These are phyloP conservation scores for Aspergillus sp. DNA, from an alignment of 2,329 filamentous ascomycete species.

Conservation along the genomic window DNA sequence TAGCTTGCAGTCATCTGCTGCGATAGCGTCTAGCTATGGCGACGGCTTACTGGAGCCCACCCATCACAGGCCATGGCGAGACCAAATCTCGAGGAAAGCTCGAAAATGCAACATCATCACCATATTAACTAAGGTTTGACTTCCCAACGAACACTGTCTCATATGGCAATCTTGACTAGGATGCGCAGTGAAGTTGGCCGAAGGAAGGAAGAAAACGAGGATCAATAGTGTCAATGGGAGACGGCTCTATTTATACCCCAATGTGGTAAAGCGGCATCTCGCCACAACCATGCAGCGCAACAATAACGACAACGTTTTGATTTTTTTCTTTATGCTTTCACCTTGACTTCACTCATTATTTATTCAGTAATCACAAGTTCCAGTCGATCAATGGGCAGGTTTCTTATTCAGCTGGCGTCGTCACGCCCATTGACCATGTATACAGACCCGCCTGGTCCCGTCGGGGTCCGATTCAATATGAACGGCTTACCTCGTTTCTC, in stretches of 20 bases:
- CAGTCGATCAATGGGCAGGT: conserved; percentile 11
- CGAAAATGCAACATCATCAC: too few species aligned
- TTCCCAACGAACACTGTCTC: too few species aligned
- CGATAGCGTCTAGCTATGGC: too few species aligned
- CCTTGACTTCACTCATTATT: conserved; percentile 5
- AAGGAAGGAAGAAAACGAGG: background rate
- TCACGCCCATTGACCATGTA: too few species aligned
- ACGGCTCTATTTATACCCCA: conserved; percentile 19
- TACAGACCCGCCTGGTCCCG: background rate
- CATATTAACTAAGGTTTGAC: too few species aligned
- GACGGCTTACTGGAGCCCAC: too few species aligned
- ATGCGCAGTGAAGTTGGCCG: background rate
- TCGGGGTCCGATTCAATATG: background rate
- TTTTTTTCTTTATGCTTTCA: background rate
- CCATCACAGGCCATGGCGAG: too few species aligned
- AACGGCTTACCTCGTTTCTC: background rate
- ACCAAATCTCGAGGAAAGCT: too few species aligned
- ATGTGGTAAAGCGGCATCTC: conserved; percentile 9
- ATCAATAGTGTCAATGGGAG: background rate
- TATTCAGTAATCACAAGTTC: conserved; percentile 2
- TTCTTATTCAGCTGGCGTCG: background rate
- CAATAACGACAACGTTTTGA: background rate
- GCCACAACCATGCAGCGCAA: conserved; percentile 2
- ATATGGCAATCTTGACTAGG: too few species aligned
- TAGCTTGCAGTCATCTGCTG: too few species aligned